A percentile compares a stretch with the other conserved stretches of the same genome.
These are phyloP conservation scores for Microthyrium microscopicum DNA, from an alignment of 2,329 filamentous ascomycete genomes.

Conservation along the genomic window DNA sequence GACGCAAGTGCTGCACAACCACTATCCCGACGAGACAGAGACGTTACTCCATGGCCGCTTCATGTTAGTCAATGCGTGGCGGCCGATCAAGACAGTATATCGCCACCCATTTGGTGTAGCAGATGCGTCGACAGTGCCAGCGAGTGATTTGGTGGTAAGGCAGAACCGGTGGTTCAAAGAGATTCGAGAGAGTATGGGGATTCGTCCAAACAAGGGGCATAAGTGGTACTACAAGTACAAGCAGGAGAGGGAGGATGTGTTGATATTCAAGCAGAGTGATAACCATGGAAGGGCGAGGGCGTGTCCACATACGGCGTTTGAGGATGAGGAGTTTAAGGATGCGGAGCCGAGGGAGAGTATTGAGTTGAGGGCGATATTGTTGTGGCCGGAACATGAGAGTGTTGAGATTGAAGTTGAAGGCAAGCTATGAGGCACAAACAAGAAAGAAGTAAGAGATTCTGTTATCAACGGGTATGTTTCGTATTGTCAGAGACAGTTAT, in stretches of 20 bases:
- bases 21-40: slow-evolving; percentile 5
- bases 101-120: slow-evolving; percentile 8
- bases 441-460: too few relatives aligned
- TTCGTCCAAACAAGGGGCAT: slow-evolving; percentile 2
- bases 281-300: slow-evolving; percentile 7
- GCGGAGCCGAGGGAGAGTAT: slow-evolving; percentile 7
- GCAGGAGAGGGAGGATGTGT: slow-evolving; percentile 7
- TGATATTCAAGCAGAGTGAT: slow-evolving; percentile 8
- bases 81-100: slow-evolving; percentile 8
- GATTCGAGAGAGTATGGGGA: slow-evolving; percentile 1
- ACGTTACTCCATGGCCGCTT: slow-evolving; percentile 4
- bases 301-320: slow-evolving; percentile 8
- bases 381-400: too few relatives aligned
- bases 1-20: slow-evolving; percentile 4
- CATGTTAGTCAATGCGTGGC: slow-evolving; percentile 9
- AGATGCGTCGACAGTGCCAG: slow-evolving; percentile 3
- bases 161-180: slow-evolving; percentile 6
- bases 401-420: too few relatives aligned
- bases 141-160: slow-evolving; percentile 1
- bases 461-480: too few relatives aligned
- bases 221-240: slow-evolving; percentile 8
- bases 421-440: too few relatives aligned
- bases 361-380: slow-evolving; percentile 7
- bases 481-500: too few relatives aligned
- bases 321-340: slow-evolving; percentile 5